phyloP scores from a whole-genome alignment of 2,329 filamentous ascomycete species.

The Pyricularia pennisetigena region DNA sequence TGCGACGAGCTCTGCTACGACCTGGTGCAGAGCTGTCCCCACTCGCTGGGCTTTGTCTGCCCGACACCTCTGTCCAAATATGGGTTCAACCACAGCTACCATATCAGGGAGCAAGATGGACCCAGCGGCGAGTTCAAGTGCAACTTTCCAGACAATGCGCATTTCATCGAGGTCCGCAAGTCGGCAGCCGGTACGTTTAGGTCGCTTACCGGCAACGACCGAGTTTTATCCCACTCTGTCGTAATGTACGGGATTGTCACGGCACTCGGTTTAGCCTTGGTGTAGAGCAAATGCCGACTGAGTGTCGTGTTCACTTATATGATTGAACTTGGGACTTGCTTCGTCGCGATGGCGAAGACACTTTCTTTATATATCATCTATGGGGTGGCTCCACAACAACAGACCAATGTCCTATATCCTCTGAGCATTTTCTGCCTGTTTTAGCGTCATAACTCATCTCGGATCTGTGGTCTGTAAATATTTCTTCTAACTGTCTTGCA shows the following conservation, averaged over 20 bases:
- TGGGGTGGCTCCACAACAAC: neutral
- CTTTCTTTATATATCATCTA: neutral
- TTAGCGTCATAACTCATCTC: neutral
- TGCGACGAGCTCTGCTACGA: slow-evolving; percentile 83
- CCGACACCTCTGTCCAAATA: slow-evolving; percentile 34
- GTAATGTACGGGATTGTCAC: slow-evolving; percentile 2
- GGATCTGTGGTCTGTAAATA: neutral
- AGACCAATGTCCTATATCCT: neutral
- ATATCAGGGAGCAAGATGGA: slow-evolving; percentile 11
- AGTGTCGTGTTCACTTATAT: neutral
- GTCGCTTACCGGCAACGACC: slow-evolving; percentile 7
- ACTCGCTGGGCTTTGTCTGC: slow-evolving; percentile 65
- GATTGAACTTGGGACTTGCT: slow-evolving; percentile 1
- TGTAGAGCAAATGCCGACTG: slow-evolving; percentile 4
- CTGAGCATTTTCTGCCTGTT: neutral
- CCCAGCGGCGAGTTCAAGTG: slow-evolving; percentile 29
- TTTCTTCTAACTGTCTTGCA: neutral
- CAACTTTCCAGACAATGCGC: slow-evolving; percentile 52
- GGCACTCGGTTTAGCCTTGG: neutral
- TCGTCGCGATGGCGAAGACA: neutral
- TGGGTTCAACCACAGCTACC: slow-evolving; percentile 39
- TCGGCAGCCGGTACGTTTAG: slow-evolving; percentile 3
- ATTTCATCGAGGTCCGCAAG: slow-evolving; percentile 29
- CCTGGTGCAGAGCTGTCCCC: slow-evolving; percentile 76
- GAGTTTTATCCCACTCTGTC: slow-evolving; percentile 3